Evolutionary conservation across 768 basidiomycete genomes (phyloP).

Genomic region (Amanita subjunquillea): DNA sequence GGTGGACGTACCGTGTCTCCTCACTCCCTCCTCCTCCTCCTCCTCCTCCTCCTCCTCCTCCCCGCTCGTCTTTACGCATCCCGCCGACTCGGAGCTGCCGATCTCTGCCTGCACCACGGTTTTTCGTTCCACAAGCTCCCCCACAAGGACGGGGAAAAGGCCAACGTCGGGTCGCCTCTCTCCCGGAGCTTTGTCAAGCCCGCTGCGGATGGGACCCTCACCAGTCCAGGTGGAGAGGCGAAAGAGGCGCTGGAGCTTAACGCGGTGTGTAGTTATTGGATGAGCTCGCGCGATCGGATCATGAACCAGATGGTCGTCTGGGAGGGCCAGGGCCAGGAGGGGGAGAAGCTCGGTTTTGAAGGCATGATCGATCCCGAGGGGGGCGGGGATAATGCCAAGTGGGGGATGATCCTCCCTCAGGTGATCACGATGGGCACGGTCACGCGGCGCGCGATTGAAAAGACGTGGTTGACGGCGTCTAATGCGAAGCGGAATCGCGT

Average conservation of each 20-base stretch:
- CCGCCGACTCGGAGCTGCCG: slow-evolving; percentile 43
- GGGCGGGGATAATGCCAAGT: slow-evolving; percentile 29
- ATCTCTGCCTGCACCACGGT: slow-evolving; percentile 34
- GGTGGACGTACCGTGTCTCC: slow-evolving; percentile 85
- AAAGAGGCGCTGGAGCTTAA: slow-evolving; percentile 85
- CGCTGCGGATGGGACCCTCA: slow-evolving; percentile 78
- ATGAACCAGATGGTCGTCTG: slow-evolving; percentile 90
- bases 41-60: slow-evolving; percentile 15
- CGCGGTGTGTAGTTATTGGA: slow-evolving; percentile 96
- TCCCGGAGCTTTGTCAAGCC: slow-evolving; percentile 84
- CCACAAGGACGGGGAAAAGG: slow-evolving; percentile 90
- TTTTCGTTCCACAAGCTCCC: slow-evolving; percentile 86
- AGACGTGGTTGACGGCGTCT: slow-evolving; percentile 96
- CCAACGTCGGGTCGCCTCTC: slow-evolving; percentile 92
- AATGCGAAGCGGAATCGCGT: slow-evolving; percentile 97
- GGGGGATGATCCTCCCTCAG: slow-evolving; percentile 92
- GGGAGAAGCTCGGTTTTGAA: not conserved
- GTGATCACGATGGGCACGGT: slow-evolving; percentile 99
- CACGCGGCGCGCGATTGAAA: slow-evolving; percentile 94
- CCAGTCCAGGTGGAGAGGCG: slow-evolving; percentile 74
- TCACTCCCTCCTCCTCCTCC: slow-evolving; percentile 18
- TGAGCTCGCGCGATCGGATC: slow-evolving; percentile 86
- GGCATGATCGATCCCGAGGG: not conserved
- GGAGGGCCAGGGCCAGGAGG: slow-evolving; percentile 31
- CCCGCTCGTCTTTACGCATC: slow-evolving; percentile 48